Evolutionary conservation across 345 rosid genomes (phyloP).

Genomic region (Gossypium arboreum): DNA sequence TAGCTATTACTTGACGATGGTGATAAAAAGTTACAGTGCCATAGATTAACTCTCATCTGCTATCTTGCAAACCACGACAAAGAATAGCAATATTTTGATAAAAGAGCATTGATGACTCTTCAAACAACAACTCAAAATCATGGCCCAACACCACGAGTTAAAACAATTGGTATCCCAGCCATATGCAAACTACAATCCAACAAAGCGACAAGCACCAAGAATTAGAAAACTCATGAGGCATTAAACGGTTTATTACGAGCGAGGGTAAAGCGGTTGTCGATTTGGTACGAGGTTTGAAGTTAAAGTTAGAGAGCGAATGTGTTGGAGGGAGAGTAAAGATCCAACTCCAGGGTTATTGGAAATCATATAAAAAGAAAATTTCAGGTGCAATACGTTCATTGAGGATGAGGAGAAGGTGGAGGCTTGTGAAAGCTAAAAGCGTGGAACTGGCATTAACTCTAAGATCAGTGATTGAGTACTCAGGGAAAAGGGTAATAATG

Average conservation of each 20-base stretch:
- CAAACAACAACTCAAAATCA: conserved; percentile 43
- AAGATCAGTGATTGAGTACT: background rate
- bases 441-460: background rate
- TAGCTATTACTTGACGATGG: conserved; percentile 38
- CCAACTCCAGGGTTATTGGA: background rate
- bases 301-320: background rate
- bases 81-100: conserved; percentile 48
- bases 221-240: background rate
- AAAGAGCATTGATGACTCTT: conserved; percentile 59
- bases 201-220: background rate
- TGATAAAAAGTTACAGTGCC: conserved; percentile 35
- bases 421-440: background rate
- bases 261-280: background rate
- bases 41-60: background rate
- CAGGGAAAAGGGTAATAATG: background rate
- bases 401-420: too few relatives aligned
- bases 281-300: background rate
- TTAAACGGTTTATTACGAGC: background rate
- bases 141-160: conserved; percentile 47
- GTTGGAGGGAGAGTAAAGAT: background rate
- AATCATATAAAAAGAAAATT: background rate
- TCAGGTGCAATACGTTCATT: background rate
- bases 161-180: conserved; percentile 54
- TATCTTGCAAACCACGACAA: conserved; percentile 50
- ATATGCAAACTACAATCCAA: conserved; percentile 33